phyloP scores from a whole-genome alignment of 2,329 filamentous ascomycete genomes.

The Venturia pyrina region DNA sequence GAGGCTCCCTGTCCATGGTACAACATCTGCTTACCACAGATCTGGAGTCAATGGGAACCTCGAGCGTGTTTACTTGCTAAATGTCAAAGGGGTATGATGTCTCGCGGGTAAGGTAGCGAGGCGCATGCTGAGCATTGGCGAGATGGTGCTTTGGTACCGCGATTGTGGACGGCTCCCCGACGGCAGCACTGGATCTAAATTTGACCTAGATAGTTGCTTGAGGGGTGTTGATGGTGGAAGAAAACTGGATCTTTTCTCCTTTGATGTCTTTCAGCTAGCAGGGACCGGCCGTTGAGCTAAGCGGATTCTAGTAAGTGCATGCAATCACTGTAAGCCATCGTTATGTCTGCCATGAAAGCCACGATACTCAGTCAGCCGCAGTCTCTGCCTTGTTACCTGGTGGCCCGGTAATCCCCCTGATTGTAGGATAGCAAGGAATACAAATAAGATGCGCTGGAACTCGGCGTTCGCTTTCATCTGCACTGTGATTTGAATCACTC shows the following conservation, averaged over 20 bases:
- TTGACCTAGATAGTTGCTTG: background rate
- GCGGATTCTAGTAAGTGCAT: background rate
- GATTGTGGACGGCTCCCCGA: background rate
- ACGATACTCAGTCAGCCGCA: background rate
- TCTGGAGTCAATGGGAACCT: background rate
- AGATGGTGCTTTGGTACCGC: background rate
- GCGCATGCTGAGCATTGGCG: background rate
- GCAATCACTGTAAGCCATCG: background rate
- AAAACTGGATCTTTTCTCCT: background rate
- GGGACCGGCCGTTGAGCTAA: background rate
- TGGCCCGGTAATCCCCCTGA: too few species aligned
- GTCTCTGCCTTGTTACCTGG: background rate
- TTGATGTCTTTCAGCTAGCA: background rate
- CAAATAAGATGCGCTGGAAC: background rate
- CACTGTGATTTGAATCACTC: background rate
- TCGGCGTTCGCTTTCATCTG: background rate
- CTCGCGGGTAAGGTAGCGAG: background rate
- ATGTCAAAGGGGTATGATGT: background rate
- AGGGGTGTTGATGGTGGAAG: background rate
- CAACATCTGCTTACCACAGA: background rate
- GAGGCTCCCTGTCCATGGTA: background rate
- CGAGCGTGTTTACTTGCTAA: background rate
- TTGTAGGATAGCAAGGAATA: background rate
- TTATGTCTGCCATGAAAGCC: background rate
- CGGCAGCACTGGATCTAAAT: background rate